Conservation (phyloP, 805 yeast genomes). For the Wickerhamiella dianesei region DNA sequence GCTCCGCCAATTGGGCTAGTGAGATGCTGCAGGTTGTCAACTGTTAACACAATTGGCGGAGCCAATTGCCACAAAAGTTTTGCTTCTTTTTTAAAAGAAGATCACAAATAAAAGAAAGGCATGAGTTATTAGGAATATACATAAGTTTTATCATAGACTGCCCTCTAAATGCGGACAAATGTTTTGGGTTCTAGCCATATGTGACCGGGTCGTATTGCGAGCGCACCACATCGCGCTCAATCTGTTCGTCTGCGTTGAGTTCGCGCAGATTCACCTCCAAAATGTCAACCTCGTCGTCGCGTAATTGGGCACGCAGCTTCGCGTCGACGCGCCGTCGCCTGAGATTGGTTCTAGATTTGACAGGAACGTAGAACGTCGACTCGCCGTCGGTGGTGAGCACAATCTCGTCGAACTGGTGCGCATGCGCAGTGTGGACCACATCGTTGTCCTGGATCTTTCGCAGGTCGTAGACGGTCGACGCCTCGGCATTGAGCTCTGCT, state of each 20-base stretch:
- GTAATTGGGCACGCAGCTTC: slow-evolving; percentile 35
- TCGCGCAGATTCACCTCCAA: slow-evolving; percentile 54
- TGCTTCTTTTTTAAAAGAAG: no score
- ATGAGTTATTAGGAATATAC: neutral
- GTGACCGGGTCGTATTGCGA: slow-evolving; percentile 68
- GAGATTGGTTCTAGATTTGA: slow-evolving; percentile 62
- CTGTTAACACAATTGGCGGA: no score
- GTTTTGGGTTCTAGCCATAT: slow-evolving; percentile 32
- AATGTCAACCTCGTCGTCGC: slow-evolving; percentile 45
- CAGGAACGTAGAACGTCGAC: slow-evolving; percentile 63
- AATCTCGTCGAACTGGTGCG: slow-evolving; percentile 45
- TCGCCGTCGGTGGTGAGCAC: slow-evolving; percentile 42
- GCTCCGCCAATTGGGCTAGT: no score
- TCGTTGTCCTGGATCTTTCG: slow-evolving; percentile 69
- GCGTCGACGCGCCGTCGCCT: slow-evolving; percentile 71
- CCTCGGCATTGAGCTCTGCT: slow-evolving; percentile 15
- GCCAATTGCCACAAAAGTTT: no score
- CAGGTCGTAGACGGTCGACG: slow-evolving; percentile 35
- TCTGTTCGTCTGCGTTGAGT: slow-evolving; percentile 56
- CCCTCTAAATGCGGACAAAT: no score
- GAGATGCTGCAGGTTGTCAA: no score
- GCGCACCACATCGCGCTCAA: slow-evolving; percentile 52
- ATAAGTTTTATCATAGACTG: no score
- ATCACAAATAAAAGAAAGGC: no score
- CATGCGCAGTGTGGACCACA: slow-evolving; percentile 32